These are phyloP conservation scores for Pyricularia grisea DNA, from an alignment of 2,329 filamentous ascomycete genomes.

Conservation along the genomic window DNA sequence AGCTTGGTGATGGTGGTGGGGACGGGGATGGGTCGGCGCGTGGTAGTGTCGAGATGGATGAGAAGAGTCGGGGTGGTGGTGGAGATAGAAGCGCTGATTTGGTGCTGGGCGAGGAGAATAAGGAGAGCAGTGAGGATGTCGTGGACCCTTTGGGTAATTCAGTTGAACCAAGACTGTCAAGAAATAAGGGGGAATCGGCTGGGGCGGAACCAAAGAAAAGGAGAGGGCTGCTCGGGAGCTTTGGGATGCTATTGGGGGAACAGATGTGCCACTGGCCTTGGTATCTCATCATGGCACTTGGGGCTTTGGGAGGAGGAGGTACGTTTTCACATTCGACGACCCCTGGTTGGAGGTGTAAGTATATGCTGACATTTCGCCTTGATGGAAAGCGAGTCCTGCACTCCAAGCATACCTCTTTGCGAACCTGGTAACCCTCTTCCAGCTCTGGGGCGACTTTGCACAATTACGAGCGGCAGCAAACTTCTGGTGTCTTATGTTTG, in stretches of 20 bases:
- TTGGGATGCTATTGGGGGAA: slow-evolving; percentile 45
- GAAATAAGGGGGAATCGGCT: slow-evolving; percentile 7
- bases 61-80: slow-evolving; percentile 16
- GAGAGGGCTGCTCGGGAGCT: slow-evolving; percentile 35
- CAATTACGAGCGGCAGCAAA: slow-evolving; percentile 29
- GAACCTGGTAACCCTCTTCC: slow-evolving; percentile 41
- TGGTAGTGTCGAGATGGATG: slow-evolving; percentile 14
- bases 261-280: slow-evolving; percentile 38
- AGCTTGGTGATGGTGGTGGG: slow-evolving; percentile 32
- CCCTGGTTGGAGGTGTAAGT: not conserved
- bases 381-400: slow-evolving; percentile 16
- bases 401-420: slow-evolving; percentile 47
- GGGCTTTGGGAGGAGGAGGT: slow-evolving; percentile 22
- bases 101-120: slow-evolving; percentile 25
- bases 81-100: slow-evolving; percentile 21
- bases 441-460: slow-evolving; percentile 20
- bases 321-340: slow-evolving; percentile 7
- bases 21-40: not conserved
- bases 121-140: not conserved
- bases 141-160: slow-evolving; percentile 12
- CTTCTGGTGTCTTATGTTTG: slow-evolving; percentile 59
- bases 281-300: slow-evolving; percentile 37
- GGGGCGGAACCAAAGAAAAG: slow-evolving; percentile 10
- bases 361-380: not conserved
- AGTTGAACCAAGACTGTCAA: slow-evolving; percentile 13